A percentile compares a stretch with the other conserved stretches of the same genome.
Evolutionary conservation across 2,329 filamentous ascomycete genomes (phyloP).

Genomic region (Colletotrichum tanaceti): DNA sequence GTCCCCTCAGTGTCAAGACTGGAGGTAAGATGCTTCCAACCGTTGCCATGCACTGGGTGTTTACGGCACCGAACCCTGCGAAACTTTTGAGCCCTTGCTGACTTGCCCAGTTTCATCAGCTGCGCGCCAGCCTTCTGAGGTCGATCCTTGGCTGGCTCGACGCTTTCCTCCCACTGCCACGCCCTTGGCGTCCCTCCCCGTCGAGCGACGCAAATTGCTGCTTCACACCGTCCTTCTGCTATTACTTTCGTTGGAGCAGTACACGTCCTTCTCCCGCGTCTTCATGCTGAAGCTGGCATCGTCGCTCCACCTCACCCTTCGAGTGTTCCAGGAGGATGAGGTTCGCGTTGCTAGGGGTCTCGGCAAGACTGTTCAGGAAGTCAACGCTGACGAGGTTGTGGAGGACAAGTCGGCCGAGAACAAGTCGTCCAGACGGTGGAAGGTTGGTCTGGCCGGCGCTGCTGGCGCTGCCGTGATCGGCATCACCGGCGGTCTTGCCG

Average conservation of each 20-base stretch:
- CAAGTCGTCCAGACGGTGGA: conserved; percentile 75
- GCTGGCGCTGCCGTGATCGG: conserved; percentile 74
- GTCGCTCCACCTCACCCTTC: conserved; percentile 75
- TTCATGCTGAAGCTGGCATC: conserved; percentile 77
- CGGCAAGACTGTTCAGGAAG: conserved; percentile 74
- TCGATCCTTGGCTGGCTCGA: conserved; percentile 60
- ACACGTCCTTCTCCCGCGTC: conserved; percentile 78
- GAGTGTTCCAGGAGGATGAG: conserved; percentile 77
- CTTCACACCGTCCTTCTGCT: conserved; percentile 79
- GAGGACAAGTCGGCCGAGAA: conserved; percentile 66
- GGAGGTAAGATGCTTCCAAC: conserved; percentile 27
- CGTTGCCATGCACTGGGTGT: not conserved
- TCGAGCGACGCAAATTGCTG: conserved; percentile 73
- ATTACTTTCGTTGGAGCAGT: conserved; percentile 80
- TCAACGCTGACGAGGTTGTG: conserved; percentile 46
- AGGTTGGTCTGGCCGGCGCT: conserved; percentile 66
- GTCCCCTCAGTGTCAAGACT: conserved; percentile 42
- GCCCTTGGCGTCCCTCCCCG: conserved; percentile 67
- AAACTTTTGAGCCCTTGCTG: not conserved
- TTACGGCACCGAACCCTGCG: not conserved
- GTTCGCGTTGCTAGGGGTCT: conserved; percentile 79
- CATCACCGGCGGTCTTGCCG: conserved; percentile 79
- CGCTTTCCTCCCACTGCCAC: conserved; percentile 71
- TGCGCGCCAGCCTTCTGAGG: conserved; percentile 43
- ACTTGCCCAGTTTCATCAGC: conserved; percentile 15